Evolutionary conservation across 371 early-diverging fungal species (phyloP), one percentile per base, ranked within the genome.

Genomic region (Haplosporangium sp.): DNA sequence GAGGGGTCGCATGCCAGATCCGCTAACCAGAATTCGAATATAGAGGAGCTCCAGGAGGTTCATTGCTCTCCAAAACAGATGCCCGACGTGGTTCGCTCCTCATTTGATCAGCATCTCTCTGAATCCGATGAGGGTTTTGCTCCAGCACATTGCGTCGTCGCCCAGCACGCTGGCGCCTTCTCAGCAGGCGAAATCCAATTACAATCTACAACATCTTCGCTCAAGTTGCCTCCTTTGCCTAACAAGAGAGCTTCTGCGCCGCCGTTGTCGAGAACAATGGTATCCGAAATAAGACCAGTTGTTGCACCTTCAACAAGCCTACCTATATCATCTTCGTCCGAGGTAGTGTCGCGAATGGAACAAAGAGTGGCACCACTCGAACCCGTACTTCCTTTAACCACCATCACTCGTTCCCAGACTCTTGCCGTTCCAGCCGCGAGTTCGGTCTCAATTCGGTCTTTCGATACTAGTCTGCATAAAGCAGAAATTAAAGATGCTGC

Each of bases 401-500:
- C 18, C 4, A 50, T 50, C 50, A 8, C 50, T 4, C 67, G 68
- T 8, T 53, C 71, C 1, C 20, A 59, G 6, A 55, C 71, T 2
- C 37, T 67, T 48, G 41, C 64, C 16, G 62, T 64, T 6, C 48
- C 60, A 14, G 54, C 43, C 9, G 66, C 63, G 29, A 76, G 67
- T 38, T 63, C 71, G 13, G 36, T 57, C 1, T 76, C 77, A 0
- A 29, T 71, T 47, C 59, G 59, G 5, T 76, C 77, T 12, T 64
- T 71, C 18, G 77, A 76, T n/a, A 41, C 60, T 4, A 48, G 71
- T 2, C 40, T 76, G 20, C 77, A 76, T 0, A 37, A 71, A 13
- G 23, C 71, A 5, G 77, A 76, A 51, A 76, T 71, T 42, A 76
- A 76, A 40, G 77, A 76, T 55, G 62, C 65, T 1, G 69, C 69